Evolutionary conservation across 2,329 filamentous ascomycete genomes (phyloP).

Genomic region (Pestalotiopsis sp.): DNA sequence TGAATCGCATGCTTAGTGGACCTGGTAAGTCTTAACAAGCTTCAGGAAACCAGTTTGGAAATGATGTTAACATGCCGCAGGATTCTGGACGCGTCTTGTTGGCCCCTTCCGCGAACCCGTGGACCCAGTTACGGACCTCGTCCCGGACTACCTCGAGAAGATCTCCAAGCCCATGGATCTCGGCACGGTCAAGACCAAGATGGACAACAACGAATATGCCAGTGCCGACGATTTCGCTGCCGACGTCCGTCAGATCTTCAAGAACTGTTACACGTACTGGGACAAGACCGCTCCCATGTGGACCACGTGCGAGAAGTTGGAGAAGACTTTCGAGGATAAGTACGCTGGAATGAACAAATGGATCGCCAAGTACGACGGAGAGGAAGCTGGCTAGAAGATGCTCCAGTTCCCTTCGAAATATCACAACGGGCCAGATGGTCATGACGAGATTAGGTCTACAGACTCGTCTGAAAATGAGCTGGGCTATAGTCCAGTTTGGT

Average conservation of each 20-base stretch:
- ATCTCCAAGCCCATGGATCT: constrained; percentile 66
- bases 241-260: constrained; percentile 64
- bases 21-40: constrained; percentile 46
- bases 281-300: constrained; percentile 57
- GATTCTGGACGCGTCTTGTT: constrained; percentile 68
- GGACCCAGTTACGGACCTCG: constrained; percentile 56
- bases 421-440: background rate
- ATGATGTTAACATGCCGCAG: constrained; percentile 33
- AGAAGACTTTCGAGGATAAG: constrained; percentile 62
- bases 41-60: background rate
- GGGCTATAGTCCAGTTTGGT: background rate
- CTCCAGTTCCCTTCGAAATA: background rate
- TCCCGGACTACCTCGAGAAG: constrained; percentile 64
- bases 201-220: constrained; percentile 55
- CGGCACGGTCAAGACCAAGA: constrained; percentile 60
- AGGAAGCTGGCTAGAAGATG: constrained; percentile 34
- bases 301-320: constrained; percentile 56
- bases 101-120: constrained; percentile 64
- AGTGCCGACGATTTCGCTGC: constrained; percentile 55
- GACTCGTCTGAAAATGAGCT: background rate
- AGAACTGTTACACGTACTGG: constrained; percentile 69
- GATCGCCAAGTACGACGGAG: constrained; percentile 55
- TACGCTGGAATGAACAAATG: constrained; percentile 62
- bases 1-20: constrained; percentile 63
- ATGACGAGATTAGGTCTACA: background rate